Evolutionary conservation across 2,329 filamentous ascomycete species (phyloP).

Genomic region (Fusarium anthophilum): DNA sequence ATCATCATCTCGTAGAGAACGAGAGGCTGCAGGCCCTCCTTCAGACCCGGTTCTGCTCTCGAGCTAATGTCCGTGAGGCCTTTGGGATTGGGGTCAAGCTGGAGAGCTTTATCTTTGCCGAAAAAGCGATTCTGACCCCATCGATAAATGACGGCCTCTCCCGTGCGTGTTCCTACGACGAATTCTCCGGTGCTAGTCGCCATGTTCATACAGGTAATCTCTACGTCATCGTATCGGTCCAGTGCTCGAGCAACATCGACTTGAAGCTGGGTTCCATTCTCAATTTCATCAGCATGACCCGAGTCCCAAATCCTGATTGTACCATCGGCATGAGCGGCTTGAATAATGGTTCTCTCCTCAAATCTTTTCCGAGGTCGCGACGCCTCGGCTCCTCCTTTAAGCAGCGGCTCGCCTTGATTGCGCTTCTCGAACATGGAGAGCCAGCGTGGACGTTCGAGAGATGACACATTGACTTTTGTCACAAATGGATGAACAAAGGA

Average conservation of each 20-base stretch:
- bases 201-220: conserved; percentile 82
- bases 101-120: conserved; percentile 66
- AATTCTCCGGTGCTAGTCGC: conserved; percentile 85
- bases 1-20: conserved; percentile 85
- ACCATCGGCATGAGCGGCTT: conserved; percentile 89
- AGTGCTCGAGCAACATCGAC: conserved; percentile 87
- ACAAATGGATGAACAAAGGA: conserved; percentile 93
- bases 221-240: conserved; percentile 79
- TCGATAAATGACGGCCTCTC: conserved; percentile 87
- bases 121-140: conserved; percentile 84
- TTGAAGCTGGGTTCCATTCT: conserved; percentile 84
- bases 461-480: conserved; percentile 74
- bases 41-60: conserved; percentile 76
- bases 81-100: conserved; percentile 69
- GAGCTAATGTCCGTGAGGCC: conserved; percentile 78
- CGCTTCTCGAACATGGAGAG: conserved; percentile 89
- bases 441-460: conserved; percentile 83
- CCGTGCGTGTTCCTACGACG: conserved; percentile 79
- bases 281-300: conserved; percentile 91
- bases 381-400: conserved; percentile 81
- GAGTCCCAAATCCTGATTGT: conserved; percentile 93
- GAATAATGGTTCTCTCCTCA: conserved; percentile 84
- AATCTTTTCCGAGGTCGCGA: conserved; percentile 77
- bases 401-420: conserved; percentile 77
- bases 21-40: conserved; percentile 82